Evolutionary conservation across 2,329 filamentous ascomycete genomes (phyloP), one percentile per base, ranked within the genome.

Genomic region (Cladosporium sp.): DNA sequence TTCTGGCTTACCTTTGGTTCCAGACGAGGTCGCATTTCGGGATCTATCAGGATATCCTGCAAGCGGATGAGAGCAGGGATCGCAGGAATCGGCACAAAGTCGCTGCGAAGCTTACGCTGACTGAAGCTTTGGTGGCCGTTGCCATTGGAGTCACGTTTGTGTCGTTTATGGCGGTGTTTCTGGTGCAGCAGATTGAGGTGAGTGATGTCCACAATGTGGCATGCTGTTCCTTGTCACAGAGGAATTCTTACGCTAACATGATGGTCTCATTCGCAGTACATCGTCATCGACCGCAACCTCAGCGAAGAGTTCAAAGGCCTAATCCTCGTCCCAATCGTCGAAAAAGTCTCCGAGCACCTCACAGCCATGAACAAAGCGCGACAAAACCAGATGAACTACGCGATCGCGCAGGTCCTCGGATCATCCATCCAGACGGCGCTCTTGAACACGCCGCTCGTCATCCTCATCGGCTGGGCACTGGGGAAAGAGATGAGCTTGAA

Each of bases 361-460:
- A 94, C 91, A 1, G 91, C 91, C 31, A 83, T 95, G 66, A 91
- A 95, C 72, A 91, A 95, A 81, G 92, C 92, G 23, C 94, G 89
- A 84, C 89, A 92, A 72, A 87, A 91, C 74, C 88, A 89, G 75
- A 77, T 78, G 84, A 94, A 94, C 80, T 89, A 93, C 76, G 91
- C 92, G 0, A 83, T 95, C 29, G 90, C 91, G 55, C 92, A 97
- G 76, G 91, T 95, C 63, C 87, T 97, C 53, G 92, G 92, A 55
- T 89, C 92, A 1, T 94, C 91, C 0, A 89, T 97, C 66, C 93
- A 97, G 79, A 97, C 93, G 0, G 92, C 93, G 1, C 85, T 97
- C 33, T 87, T 97, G 74, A 97, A 96, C 75, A 92, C 89, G 0
- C 93, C 93, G 0, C 84, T 97, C 3, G 88, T 92, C 5, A 88